Conservation (phyloP, 176 grass and related monocot genomes). For the Ananas comosus region DNA sequence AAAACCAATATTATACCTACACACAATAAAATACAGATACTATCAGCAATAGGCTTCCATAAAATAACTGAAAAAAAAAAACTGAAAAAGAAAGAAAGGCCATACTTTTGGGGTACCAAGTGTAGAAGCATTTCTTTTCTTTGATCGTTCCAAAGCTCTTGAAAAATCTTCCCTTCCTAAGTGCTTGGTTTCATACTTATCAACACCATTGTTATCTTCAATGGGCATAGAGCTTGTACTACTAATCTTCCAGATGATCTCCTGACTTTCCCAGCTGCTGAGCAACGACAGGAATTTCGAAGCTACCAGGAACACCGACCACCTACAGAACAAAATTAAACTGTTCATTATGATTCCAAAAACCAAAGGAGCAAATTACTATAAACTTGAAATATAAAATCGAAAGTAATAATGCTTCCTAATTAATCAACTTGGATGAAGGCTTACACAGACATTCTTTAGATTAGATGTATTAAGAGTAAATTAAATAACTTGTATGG, state of each 20-base stretch:
- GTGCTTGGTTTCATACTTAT: slow-evolving; percentile 18
- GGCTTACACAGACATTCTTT: too few species aligned
- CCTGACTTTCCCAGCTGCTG: slow-evolving; percentile 85
- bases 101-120: slow-evolving; percentile 87
- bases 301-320: slow-evolving; percentile 89
- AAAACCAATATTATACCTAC: background rate
- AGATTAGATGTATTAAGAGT: too few species aligned
- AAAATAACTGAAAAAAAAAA: slow-evolving; percentile 8
- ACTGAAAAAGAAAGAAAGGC: slow-evolving; percentile 6
- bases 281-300: slow-evolving; percentile 84
- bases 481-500: too few species aligned
- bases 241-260: slow-evolving; percentile 34
- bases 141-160: slow-evolving; percentile 63
- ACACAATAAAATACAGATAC: background rate
- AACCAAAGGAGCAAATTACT: background rate
- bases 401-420: background rate
- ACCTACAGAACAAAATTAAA: slow-evolving; percentile 39
- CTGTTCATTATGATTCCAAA: background rate
- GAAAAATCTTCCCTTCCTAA: slow-evolving; percentile 62
- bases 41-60: background rate
- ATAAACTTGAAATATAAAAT: background rate
- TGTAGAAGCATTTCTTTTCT: slow-evolving; percentile 90
- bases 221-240: slow-evolving; percentile 24
- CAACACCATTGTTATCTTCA: slow-evolving; percentile 17
- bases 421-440: background rate